phyloP scores from a whole-genome alignment of 2,329 filamentous ascomycete genomes.

The Fusarium protoensiforme region DNA sequence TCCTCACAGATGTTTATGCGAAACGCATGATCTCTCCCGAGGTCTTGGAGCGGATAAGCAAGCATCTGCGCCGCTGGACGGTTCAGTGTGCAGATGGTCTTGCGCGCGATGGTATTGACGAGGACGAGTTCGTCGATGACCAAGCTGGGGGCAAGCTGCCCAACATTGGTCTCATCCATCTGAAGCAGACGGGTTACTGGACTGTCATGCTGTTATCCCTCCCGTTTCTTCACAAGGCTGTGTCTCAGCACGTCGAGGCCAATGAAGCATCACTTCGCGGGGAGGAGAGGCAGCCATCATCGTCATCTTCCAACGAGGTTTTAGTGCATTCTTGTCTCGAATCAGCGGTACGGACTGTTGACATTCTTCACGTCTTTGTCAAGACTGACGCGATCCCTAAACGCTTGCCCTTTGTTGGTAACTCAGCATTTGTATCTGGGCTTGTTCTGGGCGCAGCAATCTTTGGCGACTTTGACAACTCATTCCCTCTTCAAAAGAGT shows the following conservation, averaged over 20 bases:
- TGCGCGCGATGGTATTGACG: conserved; percentile 30
- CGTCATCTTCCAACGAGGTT: conserved; percentile 35
- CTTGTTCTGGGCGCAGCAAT: conserved; percentile 57
- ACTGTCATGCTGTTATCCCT: conserved; percentile 51
- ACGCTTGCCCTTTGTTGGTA: conserved; percentile 57
- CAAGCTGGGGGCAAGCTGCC: conserved; percentile 33
- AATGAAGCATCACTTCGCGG: conserved; percentile 11
- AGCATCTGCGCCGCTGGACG: conserved; percentile 39
- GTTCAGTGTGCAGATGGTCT: conserved; percentile 32
- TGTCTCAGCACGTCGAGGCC: conserved; percentile 37
- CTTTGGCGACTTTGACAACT: conserved; percentile 56
- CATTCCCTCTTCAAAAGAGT: conserved; percentile 45
- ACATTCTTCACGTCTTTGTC: conserved; percentile 51
- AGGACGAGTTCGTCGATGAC: conserved; percentile 30
- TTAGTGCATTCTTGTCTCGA: conserved; percentile 49
- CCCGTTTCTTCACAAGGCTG: conserved; percentile 49
- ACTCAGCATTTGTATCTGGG: conserved; percentile 57
- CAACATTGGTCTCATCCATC: conserved; percentile 42
- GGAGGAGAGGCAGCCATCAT: conserved; percentile 11
- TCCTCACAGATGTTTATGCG: conserved; percentile 49
- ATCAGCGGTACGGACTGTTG: conserved; percentile 50
- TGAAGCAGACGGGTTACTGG: conserved; percentile 53
- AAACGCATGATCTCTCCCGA: conserved; percentile 45
- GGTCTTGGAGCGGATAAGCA: conserved; percentile 43
- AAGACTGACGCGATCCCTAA: conserved; percentile 50